Evolutionary conservation across 2,329 filamentous ascomycete genomes (phyloP).

Genomic region (Aspergillus pseudoterreus): DNA sequence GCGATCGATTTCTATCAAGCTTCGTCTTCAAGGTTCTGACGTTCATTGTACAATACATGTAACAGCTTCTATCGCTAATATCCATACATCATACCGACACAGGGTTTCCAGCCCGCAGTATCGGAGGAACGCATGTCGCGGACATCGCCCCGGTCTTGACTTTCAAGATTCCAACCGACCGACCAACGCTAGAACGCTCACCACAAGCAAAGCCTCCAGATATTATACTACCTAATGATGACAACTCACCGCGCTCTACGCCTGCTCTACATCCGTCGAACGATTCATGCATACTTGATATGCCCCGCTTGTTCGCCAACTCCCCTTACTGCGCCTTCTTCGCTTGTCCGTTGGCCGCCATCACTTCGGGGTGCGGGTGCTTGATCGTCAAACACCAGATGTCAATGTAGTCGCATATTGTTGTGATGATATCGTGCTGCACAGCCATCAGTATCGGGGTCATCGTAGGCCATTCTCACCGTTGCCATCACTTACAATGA

Average conservation of each 20-base stretch:
- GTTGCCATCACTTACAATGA: constrained; percentile 58
- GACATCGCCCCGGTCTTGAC: background rate
- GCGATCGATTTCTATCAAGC: background rate
- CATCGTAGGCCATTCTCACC: background rate
- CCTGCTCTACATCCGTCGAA: background rate
- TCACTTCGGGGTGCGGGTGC: constrained; percentile 58
- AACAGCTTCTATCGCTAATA: constrained; percentile 13
- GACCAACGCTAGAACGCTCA: constrained; percentile 3
- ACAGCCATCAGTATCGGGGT: constrained; percentile 4
- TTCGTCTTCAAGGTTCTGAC: background rate
- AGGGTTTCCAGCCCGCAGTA: constrained; percentile 5
- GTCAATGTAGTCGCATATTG: constrained; percentile 95
- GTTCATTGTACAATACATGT: background rate
- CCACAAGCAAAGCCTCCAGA: background rate
- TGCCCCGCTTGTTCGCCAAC: background rate
- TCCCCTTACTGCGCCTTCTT: constrained; percentile 26
- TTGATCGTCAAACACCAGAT: constrained; percentile 99
- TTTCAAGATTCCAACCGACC: constrained; percentile 1
- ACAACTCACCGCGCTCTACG: background rate
- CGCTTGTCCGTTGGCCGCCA: constrained; percentile 22
- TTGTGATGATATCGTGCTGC: constrained; percentile 84
- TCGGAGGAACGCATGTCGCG: background rate
- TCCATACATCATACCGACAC: constrained; percentile 6
- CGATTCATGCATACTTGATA: constrained; percentile 13
- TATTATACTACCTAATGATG: background rate